A percentile compares a stretch with the other conserved stretches of the same genome.
Conservation (phyloP, 1,139 yeast genomes). For the Magnusiomyces suaveolens region DNA sequence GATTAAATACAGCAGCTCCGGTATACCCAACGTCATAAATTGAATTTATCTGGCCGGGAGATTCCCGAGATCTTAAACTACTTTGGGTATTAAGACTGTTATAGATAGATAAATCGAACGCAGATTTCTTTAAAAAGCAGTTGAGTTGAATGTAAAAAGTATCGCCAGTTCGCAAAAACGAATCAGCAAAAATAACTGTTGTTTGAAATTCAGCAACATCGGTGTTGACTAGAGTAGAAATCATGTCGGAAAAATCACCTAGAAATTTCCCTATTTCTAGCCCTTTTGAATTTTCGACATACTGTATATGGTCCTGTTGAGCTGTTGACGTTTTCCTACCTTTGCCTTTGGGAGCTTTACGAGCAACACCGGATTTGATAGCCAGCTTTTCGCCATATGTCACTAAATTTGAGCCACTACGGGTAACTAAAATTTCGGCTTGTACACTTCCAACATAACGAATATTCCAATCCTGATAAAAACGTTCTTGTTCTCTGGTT, state of each 20-base stretch:
- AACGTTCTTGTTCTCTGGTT: neutral
- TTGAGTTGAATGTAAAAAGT: constrained; percentile 55
- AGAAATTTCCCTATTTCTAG: constrained; percentile 72
- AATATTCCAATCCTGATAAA: constrained; percentile 20
- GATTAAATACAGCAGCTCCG: neutral
- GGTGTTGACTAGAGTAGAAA: constrained; percentile 57
- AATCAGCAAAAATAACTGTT: constrained; percentile 50
- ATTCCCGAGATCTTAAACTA: neutral
- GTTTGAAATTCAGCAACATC: constrained; percentile 48
- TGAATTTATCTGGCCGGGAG: neutral
- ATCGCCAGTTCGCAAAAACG: constrained; percentile 62
- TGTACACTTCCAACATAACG: constrained; percentile 61
- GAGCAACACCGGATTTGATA: constrained; percentile 27
- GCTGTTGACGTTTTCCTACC: constrained; percentile 45
- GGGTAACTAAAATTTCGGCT: constrained; percentile 73
- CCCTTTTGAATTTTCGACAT: constrained; percentile 27
- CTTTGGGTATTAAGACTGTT: neutral
- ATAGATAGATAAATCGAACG: constrained; percentile 36
- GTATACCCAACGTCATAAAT: neutral
- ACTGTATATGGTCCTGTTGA: constrained; percentile 8
- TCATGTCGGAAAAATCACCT: constrained; percentile 57
- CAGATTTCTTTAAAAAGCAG: constrained; percentile 45
- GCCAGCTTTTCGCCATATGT: constrained; percentile 38
- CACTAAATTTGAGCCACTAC: constrained; percentile 53
- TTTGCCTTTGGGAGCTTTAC: constrained; percentile 39